Conservation (phyloP, 2,329 filamentous ascomycete species). For the Ascocoryne sarcoides region DNA sequence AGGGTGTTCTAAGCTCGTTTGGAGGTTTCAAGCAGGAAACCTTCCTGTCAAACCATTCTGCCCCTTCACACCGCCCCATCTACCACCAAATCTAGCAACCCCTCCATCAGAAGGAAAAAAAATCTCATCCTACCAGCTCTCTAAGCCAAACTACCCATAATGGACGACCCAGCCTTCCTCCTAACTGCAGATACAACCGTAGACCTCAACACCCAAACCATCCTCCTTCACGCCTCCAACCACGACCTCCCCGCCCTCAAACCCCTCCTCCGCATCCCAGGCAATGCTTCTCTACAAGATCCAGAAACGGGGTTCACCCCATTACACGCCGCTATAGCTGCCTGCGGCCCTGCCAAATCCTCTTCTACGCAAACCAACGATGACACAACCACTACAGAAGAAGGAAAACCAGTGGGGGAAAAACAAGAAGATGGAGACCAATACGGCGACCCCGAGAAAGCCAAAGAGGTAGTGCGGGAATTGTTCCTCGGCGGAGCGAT, state of each 20-base stretch:
- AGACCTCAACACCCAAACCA: conserved; percentile 39
- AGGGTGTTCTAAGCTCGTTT: too few species aligned
- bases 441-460: conserved; percentile 42
- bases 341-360: conserved; percentile 41
- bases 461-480: conserved; percentile 60
- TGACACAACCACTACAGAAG: background rate
- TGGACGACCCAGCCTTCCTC: conserved; percentile 25
- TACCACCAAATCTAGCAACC: background rate
- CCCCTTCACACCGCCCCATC: background rate
- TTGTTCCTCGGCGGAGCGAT: conserved; percentile 84
- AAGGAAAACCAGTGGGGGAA: conserved; percentile 22
- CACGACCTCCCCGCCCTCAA: conserved; percentile 37
- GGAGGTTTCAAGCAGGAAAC: too few species aligned
- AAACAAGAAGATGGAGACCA: conserved; percentile 29
- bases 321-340: conserved; percentile 82
- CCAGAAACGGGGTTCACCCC: conserved; percentile 78
- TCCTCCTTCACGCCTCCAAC: conserved; percentile 57
- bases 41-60: too few species aligned
- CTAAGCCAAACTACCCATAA: conserved; percentile 5
- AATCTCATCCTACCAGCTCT: background rate
- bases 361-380: background rate
- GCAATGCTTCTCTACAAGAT: conserved; percentile 70
- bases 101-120: background rate
- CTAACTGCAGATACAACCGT: conserved; percentile 8
- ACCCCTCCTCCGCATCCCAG: conserved; percentile 25